phyloP scores from a whole-genome alignment of 139 green algal species.

The Bryopsis sp. region DNA sequence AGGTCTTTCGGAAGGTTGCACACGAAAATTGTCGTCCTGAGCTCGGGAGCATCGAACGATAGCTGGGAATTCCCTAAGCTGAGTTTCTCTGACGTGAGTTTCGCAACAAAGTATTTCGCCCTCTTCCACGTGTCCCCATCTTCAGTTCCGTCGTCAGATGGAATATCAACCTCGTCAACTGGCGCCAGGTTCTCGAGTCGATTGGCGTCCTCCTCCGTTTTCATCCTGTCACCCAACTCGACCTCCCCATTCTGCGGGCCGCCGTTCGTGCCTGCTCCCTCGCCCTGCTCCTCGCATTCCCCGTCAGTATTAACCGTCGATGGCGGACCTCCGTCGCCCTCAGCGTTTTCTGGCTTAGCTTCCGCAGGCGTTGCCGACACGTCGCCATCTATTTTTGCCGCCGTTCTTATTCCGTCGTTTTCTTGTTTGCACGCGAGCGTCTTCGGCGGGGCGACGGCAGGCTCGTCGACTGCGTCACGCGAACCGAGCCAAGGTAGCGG shows the following conservation, averaged over 20 bases:
- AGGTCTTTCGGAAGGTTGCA: conserved; percentile 35
- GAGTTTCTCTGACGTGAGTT: conserved; percentile 26
- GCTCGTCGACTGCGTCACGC: not conserved
- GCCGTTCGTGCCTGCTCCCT: too few species aligned
- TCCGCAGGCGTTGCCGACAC: not conserved
- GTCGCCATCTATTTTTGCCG: not conserved
- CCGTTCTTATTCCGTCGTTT: not conserved
- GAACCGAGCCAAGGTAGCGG: conserved; percentile 14
- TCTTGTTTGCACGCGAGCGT: not conserved
- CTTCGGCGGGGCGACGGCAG: not conserved
- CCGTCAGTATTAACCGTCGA: too few species aligned
- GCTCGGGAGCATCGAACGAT: conserved; percentile 25
- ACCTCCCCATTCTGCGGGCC: not conserved
- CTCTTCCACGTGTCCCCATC: conserved; percentile 31
- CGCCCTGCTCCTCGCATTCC: too few species aligned
- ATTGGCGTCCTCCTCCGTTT: not conserved
- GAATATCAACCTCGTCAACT: not conserved
- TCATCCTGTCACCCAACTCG: not conserved
- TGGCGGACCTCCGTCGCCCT: too few species aligned
- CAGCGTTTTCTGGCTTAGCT: not conserved
- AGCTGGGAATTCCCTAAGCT: conserved; percentile 25
- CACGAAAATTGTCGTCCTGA: conserved; percentile 41
- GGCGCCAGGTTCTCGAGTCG: not conserved
- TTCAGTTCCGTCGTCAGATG: too few species aligned
- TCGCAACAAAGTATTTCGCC: conserved; percentile 26